phyloP scores from a whole-genome alignment of 2,329 filamentous ascomycete species.

The Colletotrichum lini region DNA sequence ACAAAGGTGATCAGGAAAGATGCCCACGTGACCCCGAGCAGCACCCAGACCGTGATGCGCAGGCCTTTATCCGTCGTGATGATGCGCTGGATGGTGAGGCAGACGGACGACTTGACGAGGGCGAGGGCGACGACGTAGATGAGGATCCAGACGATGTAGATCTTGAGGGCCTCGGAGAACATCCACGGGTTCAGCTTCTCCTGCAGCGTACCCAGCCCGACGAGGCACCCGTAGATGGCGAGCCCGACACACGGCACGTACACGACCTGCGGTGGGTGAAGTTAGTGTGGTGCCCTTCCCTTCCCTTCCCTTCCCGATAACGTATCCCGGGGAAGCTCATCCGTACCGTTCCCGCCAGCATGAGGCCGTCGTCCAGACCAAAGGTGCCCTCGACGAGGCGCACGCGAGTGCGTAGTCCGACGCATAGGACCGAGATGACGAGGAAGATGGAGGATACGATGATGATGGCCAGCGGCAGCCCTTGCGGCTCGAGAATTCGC shows the following conservation, averaged over 20 bases:
- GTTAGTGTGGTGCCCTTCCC: neutral
- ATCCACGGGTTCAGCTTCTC: constrained; percentile 46
- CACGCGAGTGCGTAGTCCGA: constrained; percentile 29
- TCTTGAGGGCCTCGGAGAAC: constrained; percentile 45
- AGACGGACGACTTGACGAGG: constrained; percentile 53
- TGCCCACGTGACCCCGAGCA: constrained; percentile 45
- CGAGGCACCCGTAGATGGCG: constrained; percentile 41
- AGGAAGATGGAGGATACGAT: constrained; percentile 36
- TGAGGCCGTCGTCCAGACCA: constrained; percentile 43
- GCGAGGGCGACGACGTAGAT: constrained; percentile 46
- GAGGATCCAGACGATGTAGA: constrained; percentile 48
- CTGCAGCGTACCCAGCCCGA: constrained; percentile 46
- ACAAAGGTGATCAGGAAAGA: constrained; percentile 51
- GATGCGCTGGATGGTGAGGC: constrained; percentile 54
- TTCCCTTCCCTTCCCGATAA: too few species aligned
- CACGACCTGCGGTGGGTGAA: constrained; percentile 21
- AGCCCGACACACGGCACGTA: constrained; percentile 42
- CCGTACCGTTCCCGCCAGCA: constrained; percentile 41
- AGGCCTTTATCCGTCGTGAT: constrained; percentile 44
- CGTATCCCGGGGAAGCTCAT: too few species aligned
- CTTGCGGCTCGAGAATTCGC: constrained; percentile 29
- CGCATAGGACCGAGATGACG: constrained; percentile 34
- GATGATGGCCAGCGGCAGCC: constrained; percentile 38
- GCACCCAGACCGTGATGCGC: constrained; percentile 45
- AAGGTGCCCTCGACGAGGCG: constrained; percentile 35